Percentiles rank a stretch among this genome's conserved stretches.
These are phyloP conservation scores for Suillus ampliporus DNA, from an alignment of 768 basidiomycete species.

Conservation along the genomic window DNA sequence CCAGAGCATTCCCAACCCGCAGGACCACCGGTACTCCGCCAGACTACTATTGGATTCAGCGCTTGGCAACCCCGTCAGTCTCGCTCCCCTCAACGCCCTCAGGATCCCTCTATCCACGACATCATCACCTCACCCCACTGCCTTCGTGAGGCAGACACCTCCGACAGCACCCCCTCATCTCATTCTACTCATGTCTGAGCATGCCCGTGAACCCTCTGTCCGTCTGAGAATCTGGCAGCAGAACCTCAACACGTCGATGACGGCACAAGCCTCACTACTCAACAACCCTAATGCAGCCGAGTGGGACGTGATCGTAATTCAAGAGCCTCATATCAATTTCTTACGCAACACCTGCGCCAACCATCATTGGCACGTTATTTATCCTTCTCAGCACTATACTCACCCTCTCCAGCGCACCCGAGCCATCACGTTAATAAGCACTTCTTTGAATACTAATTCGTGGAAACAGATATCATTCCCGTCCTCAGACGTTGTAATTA, in stretches of 20 bases:
- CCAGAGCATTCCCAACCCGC: too few relatives aligned
- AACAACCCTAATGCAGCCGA: neutral
- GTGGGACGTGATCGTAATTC: conserved; percentile 4
- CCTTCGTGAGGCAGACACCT: neutral
- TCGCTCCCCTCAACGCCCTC: too few relatives aligned
- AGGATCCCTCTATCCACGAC: too few relatives aligned
- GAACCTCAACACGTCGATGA: conserved; percentile 32
- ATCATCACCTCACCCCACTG: too few relatives aligned
- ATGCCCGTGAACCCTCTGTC: too few relatives aligned
- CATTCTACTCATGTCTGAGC: neutral
- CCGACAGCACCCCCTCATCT: conserved; percentile 1
- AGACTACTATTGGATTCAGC: too few relatives aligned
- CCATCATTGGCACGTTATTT: neutral
- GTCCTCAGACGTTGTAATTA: conserved; percentile 25
- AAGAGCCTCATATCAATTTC: conserved; percentile 8
- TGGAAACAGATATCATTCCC: conserved; percentile 29
- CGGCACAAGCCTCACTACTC: conserved; percentile 22
- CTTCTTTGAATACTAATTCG: conserved; percentile 17
- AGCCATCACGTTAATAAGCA: conserved; percentile 27
- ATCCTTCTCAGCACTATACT: neutral
- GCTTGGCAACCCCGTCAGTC: too few relatives aligned
- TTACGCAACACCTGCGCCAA: neutral
- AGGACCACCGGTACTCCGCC: too few relatives aligned
- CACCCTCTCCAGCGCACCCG: neutral
- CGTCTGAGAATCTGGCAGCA: conserved; percentile 31